Conservation (phyloP, 768 basidiomycete species). For the Macrocybe gigantea region DNA sequence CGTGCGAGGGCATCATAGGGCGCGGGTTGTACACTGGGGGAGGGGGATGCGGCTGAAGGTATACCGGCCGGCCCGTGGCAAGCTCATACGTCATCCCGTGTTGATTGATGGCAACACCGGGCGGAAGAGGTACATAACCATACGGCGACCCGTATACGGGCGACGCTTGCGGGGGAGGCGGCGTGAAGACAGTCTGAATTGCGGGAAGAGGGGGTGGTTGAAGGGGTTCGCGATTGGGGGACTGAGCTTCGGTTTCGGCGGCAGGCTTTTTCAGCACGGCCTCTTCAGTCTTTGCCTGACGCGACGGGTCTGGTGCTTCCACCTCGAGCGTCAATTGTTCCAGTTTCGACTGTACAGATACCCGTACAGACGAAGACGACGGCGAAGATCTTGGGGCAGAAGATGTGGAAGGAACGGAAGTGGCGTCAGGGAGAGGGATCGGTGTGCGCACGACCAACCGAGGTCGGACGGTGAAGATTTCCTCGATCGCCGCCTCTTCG, state of each 20-base stretch:
- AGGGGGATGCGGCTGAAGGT: constrained; percentile 53
- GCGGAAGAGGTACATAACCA: constrained; percentile 56
- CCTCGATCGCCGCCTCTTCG: constrained; percentile 40
- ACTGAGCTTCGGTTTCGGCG: constrained; percentile 9
- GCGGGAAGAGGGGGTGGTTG: constrained; percentile 32
- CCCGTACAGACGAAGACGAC: constrained; percentile 13
- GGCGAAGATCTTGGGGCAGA: constrained; percentile 12
- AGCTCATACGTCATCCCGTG: constrained; percentile 81
- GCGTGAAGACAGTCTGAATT: constrained; percentile 37
- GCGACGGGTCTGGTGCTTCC: constrained; percentile 25
- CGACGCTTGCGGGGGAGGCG: constrained; percentile 37
- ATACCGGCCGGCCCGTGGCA: constrained; percentile 76
- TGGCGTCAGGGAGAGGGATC: constrained; percentile 17
- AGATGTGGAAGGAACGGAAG: background rate
- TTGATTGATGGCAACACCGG: constrained; percentile 67
- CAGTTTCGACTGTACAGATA: constrained; percentile 28
- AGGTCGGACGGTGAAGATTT: constrained; percentile 54
- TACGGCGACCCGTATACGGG: constrained; percentile 69
- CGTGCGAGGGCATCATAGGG: constrained; percentile 54
- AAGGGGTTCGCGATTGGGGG: background rate
- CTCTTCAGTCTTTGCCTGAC: constrained; percentile 39
- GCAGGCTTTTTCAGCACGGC: constrained; percentile 37
- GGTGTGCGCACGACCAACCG: constrained; percentile 35
- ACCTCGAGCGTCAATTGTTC: constrained; percentile 32
- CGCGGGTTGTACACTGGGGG: constrained; percentile 58